Percentiles rank a stretch among this genome's conserved stretches.
Evolutionary conservation across 1,284 basidiomycete species (phyloP).

Genomic region (Pascua sp.): DNA sequence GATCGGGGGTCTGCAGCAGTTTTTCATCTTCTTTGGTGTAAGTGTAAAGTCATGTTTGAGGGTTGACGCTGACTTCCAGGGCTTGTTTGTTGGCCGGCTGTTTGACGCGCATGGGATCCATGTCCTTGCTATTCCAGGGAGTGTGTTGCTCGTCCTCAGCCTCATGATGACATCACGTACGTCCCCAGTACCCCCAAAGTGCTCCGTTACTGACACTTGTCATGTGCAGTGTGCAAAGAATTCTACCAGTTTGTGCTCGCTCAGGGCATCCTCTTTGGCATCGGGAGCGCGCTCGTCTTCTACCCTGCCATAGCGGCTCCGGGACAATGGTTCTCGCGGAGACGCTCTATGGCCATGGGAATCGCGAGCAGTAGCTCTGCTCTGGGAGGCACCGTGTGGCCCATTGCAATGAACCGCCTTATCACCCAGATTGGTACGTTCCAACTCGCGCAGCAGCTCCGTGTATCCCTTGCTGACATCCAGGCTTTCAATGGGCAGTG

Average conservation of each 20-base stretch:
- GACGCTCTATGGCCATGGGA: constrained; percentile 30
- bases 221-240: constrained; percentile 55
- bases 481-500: constrained; percentile 25
- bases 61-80: constrained; percentile 31
- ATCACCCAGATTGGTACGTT: constrained; percentile 20
- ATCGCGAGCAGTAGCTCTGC: constrained; percentile 28
- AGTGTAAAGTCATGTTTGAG: too few species aligned
- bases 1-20: constrained; percentile 67
- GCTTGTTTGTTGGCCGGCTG: constrained; percentile 25
- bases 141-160: constrained; percentile 52
- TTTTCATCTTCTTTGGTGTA: constrained; percentile 48
- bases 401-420: constrained; percentile 35
- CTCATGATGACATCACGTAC: constrained; percentile 10
- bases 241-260: constrained; percentile 56
- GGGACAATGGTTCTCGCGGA: constrained; percentile 53
- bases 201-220: too few species aligned
- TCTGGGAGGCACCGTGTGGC: constrained; percentile 43
- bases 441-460: constrained; percentile 8
- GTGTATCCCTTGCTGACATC: too few species aligned
- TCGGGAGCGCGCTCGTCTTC: constrained; percentile 51
- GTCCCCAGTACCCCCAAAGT: too few species aligned
- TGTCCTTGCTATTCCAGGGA: constrained; percentile 52
- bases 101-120: constrained; percentile 32
- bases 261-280: constrained; percentile 25
- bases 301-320: constrained; percentile 54